Percentiles rank a stretch among this genome's conserved stretches.
Conservation (phyloP, 192 early-diverging fungal genomes). For the Backusella westeae region DNA sequence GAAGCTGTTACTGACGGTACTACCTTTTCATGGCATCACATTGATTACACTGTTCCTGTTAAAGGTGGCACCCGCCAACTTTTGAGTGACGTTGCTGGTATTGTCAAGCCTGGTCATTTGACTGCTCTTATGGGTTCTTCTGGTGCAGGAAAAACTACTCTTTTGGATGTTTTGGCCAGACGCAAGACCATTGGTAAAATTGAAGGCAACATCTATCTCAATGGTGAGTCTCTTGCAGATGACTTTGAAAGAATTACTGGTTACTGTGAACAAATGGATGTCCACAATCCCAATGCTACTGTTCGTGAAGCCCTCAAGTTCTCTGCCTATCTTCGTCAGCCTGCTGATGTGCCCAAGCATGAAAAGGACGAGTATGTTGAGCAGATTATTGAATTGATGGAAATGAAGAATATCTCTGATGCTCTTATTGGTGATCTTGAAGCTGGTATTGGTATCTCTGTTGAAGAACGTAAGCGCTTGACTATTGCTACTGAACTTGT, state of each 20-base stretch:
- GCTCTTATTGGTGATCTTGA: slow-evolving; percentile 72
- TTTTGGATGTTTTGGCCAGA: slow-evolving; percentile 69
- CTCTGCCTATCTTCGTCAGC: slow-evolving; percentile 73
- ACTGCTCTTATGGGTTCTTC: slow-evolving; percentile 81
- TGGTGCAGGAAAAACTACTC: slow-evolving; percentile 79
- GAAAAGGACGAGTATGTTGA: slow-evolving; percentile 75
- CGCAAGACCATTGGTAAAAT: slow-evolving; percentile 73
- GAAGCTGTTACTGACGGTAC: slow-evolving; percentile 50
- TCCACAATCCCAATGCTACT: slow-evolving; percentile 71
- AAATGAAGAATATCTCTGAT: slow-evolving; percentile 64
- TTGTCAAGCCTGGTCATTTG: slow-evolving; percentile 41
- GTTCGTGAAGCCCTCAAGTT: slow-evolving; percentile 75
- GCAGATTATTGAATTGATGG: slow-evolving; percentile 73
- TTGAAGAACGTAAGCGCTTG: slow-evolving; percentile 86
- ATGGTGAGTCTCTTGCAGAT: slow-evolving; percentile 47
- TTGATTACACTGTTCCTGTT: slow-evolving; percentile 52
- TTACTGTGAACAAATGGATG: slow-evolving; percentile 86
- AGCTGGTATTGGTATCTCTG: slow-evolving; percentile 73
- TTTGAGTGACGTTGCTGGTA: slow-evolving; percentile 63
- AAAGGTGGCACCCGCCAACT: slow-evolving; percentile 53
- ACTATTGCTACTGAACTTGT: slow-evolving; percentile 86
- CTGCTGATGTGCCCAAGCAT: slow-evolving; percentile 53
- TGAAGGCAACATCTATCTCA: slow-evolving; percentile 69
- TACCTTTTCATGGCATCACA: slow-evolving; percentile 62
- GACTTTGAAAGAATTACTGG: slow-evolving; percentile 71